phyloP scores from a whole-genome alignment of 2,329 filamentous ascomycete species.

The Nectriaceae sp. region DNA sequence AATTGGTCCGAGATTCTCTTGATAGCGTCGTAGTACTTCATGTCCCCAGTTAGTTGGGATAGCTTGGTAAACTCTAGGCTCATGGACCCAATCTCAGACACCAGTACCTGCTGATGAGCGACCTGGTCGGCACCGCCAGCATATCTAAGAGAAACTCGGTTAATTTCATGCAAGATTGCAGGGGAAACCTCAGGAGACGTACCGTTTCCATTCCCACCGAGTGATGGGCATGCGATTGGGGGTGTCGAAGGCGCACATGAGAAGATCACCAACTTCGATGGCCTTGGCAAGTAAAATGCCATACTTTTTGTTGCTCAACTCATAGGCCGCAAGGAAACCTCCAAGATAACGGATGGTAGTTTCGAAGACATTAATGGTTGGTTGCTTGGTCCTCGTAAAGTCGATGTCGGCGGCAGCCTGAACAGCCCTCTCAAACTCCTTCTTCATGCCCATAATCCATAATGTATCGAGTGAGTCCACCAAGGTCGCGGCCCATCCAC shows the following conservation, averaged over 20 bases:
- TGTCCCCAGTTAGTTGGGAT: slow-evolving; percentile 62
- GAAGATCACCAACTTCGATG: slow-evolving; percentile 59
- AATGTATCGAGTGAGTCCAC: slow-evolving; percentile 66
- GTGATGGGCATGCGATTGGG: slow-evolving; percentile 61
- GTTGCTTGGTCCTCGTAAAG: slow-evolving; percentile 51
- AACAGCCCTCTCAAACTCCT: slow-evolving; percentile 65
- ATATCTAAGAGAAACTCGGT: slow-evolving; percentile 11
- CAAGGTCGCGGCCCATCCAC: slow-evolving; percentile 65
- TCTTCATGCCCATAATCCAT: slow-evolving; percentile 68
- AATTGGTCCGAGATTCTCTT: slow-evolving; percentile 59
- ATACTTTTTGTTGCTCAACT: slow-evolving; percentile 55
- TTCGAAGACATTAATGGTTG: slow-evolving; percentile 64
- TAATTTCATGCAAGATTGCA: not conserved
- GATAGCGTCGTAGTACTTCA: slow-evolving; percentile 63
- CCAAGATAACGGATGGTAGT: slow-evolving; percentile 70
- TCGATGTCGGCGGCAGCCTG: slow-evolving; percentile 58
- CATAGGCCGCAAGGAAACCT: slow-evolving; percentile 66
- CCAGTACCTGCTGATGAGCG: slow-evolving; percentile 23
- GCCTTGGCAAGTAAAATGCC: slow-evolving; percentile 59
- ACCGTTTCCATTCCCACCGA: slow-evolving; percentile 30
- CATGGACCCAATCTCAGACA: slow-evolving; percentile 50
- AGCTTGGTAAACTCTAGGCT: slow-evolving; percentile 64
- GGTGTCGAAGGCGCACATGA: slow-evolving; percentile 67
- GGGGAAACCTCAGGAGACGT: slow-evolving; percentile 5
- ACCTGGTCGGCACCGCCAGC: slow-evolving; percentile 26